These are phyloP conservation scores for Monosporascus sp. DNA, from an alignment of 2,329 filamentous ascomycete species.

Conservation along the genomic window DNA sequence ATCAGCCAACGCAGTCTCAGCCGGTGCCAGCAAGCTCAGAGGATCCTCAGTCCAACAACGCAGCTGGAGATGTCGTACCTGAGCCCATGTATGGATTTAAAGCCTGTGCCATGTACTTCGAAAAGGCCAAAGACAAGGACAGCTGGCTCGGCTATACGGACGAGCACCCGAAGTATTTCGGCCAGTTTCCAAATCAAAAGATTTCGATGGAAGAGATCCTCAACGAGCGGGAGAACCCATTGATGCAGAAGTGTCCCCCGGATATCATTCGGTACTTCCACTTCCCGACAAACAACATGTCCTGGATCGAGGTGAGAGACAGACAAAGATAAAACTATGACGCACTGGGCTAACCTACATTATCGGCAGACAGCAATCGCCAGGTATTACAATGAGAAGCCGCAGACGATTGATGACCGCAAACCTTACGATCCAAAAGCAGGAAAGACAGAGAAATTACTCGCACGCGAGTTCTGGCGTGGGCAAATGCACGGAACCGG, in stretches of 20 bases:
- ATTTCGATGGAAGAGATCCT: not conserved
- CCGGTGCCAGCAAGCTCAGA: not conserved
- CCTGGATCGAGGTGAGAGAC: conserved; percentile 5
- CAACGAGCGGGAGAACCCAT: not conserved
- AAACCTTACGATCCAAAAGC: not conserved
- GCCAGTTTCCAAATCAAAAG: conserved; percentile 1
- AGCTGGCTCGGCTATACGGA: not conserved
- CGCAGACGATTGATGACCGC: not conserved
- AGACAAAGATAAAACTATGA: too few species aligned
- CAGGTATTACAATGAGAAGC: conserved; percentile 2
- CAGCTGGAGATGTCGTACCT: not conserved
- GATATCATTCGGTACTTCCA: conserved; percentile 6
- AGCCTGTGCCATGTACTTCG: not conserved
- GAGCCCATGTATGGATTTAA: not conserved
- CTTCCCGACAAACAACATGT: conserved; percentile 8
- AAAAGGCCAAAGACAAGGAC: not conserved
- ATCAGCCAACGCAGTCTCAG: not conserved
- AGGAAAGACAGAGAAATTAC: conserved; percentile 1
- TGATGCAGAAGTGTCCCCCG: not conserved
- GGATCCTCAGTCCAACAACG: not conserved
- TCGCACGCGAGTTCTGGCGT: conserved; percentile 4
- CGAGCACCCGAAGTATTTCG: not conserved
- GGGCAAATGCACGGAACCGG: conserved; percentile 7
- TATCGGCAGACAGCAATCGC: conserved; percentile 1
- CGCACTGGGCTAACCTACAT: not conserved